Evolutionary conservation across 2,329 filamentous ascomycete genomes (phyloP).

Genomic region (Rachicladosporium sp.): DNA sequence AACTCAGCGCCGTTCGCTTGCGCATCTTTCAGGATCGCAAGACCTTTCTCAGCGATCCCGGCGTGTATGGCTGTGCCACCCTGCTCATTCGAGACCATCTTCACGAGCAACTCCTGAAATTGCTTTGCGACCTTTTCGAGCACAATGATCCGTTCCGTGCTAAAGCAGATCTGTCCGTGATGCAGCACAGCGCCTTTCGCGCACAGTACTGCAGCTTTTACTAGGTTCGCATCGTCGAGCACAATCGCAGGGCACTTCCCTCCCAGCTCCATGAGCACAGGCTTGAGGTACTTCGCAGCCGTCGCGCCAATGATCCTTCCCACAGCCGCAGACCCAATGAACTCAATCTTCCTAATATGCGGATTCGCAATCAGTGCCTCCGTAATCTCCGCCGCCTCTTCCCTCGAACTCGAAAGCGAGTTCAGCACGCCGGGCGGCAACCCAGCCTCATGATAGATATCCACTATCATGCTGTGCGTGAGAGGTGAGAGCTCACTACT

Average conservation of each 20-base stretch:
- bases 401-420: conserved; percentile 21
- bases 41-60: conserved; percentile 20
- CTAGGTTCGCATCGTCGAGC: conserved; percentile 34
- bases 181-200: conserved; percentile 19
- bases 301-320: conserved; percentile 29
- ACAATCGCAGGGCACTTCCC: conserved; percentile 36
- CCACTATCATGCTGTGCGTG: conserved; percentile 22
- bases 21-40: conserved; percentile 15
- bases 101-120: conserved; percentile 10
- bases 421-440: conserved; percentile 32
- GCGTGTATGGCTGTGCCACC: conserved; percentile 11
- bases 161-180: conserved; percentile 27
- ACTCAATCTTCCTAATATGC: conserved; percentile 31
- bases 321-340: conserved; percentile 33
- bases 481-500: conserved; percentile 12
- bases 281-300: conserved; percentile 32
- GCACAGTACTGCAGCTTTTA: conserved; percentile 25
- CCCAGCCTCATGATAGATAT: conserved; percentile 30
- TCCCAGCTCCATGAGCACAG: conserved; percentile 36
- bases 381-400: conserved; percentile 25
- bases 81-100: conserved; percentile 5
- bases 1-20: conserved; percentile 14
- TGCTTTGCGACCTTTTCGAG: conserved; percentile 9
- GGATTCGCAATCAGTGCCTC: conserved; percentile 27
- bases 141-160: conserved; percentile 24